Evolutionary conservation across 495 filamentous ascomycete species (phyloP).

Genomic region (Poronia punctata): DNA sequence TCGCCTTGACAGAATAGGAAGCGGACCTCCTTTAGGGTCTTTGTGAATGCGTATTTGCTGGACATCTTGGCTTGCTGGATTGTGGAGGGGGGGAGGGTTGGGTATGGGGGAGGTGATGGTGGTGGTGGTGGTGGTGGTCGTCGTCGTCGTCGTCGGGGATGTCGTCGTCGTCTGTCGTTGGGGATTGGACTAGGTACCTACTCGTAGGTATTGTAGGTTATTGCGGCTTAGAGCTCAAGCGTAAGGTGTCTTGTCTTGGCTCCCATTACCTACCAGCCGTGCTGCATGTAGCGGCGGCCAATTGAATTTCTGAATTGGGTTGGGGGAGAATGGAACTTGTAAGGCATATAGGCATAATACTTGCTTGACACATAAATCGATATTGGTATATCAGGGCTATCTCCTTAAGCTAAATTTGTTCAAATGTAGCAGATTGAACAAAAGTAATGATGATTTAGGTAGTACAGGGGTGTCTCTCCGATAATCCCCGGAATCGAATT

Average conservation of each 20-base stretch:
- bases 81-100: conserved; percentile 3
- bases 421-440: too few species aligned
- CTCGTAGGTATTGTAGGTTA: too few species aligned
- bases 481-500: conserved; percentile 5
- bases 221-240: too few species aligned
- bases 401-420: too few species aligned
- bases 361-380: neutral
- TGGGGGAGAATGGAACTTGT: too few species aligned
- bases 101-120: neutral
- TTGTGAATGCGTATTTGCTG: conserved; percentile 83
- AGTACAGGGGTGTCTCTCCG: neutral
- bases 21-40: conserved; percentile 85
- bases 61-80: conserved; percentile 56
- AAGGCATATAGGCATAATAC: too few species aligned
- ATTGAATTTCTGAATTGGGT: neutral
- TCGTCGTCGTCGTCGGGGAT: too few species aligned
- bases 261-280: too few species aligned
- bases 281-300: too few species aligned
- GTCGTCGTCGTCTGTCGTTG: too few species aligned
- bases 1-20: conserved; percentile 95
- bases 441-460: neutral
- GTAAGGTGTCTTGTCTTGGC: too few species aligned
- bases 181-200: neutral
- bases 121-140: neutral
- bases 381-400: neutral